Evolutionary conservation across 108 stramenopile species (phyloP).

Genomic region (Skeletonema grethae): DNA sequence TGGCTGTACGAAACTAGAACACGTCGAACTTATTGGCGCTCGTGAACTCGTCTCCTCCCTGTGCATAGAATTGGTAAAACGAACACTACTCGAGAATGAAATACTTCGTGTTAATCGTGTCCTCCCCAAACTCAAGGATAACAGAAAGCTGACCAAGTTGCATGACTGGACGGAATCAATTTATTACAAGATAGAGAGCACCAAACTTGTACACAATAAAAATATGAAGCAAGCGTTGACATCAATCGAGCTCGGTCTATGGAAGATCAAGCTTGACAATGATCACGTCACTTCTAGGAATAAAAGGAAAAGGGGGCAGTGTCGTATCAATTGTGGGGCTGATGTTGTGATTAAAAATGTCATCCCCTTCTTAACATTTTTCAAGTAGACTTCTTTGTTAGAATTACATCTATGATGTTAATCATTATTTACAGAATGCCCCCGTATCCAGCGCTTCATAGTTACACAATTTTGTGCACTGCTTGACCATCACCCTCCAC

Average conservation of each 20-base stretch:
- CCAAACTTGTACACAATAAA: not conserved
- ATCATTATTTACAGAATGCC: not conserved
- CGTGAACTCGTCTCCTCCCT: not conserved
- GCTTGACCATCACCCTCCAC: slow-evolving; percentile 13
- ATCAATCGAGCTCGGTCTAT: not conserved
- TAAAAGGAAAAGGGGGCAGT: not conserved
- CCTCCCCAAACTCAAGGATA: not conserved
- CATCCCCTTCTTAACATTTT: not conserved
- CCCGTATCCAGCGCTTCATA: not conserved
- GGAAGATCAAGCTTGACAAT: not conserved
- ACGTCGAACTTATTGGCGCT: not conserved
- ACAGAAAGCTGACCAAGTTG: not conserved
- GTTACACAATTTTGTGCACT: slow-evolving; percentile 2
- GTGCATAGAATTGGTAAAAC: not conserved
- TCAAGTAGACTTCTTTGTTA: not conserved
- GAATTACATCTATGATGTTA: not conserved
- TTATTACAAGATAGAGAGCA: not conserved
- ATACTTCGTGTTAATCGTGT: not conserved
- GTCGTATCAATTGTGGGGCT: not conserved
- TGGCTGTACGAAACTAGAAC: not conserved
- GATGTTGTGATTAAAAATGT: not conserved
- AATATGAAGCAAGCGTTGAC: not conserved
- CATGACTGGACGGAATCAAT: not conserved
- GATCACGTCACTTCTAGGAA: not conserved
- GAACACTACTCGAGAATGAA: not conserved